Percentiles rank a stretch among this genome's conserved stretches.
phyloP scores from a whole-genome alignment of 768 basidiomycete genomes.

The Trametes punicea region DNA sequence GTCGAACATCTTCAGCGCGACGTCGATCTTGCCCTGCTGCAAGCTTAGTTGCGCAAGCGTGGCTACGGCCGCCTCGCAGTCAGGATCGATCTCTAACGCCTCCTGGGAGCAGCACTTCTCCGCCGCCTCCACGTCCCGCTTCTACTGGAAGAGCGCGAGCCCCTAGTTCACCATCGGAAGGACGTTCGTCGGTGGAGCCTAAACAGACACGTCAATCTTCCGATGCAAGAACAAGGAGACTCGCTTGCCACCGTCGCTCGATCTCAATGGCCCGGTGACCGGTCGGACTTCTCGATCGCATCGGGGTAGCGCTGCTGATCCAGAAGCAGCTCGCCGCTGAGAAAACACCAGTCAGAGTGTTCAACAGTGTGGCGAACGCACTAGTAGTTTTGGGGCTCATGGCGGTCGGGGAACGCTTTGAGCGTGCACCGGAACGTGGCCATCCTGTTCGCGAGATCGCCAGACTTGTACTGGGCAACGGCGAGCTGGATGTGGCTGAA shows the following conservation, averaged over 20 bases:
- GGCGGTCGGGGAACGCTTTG: slow-evolving; percentile 78
- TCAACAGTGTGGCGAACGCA: slow-evolving; percentile 35
- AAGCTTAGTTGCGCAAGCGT: slow-evolving; percentile 91
- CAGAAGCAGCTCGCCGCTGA: slow-evolving; percentile 88
- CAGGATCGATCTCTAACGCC: slow-evolving; percentile 83
- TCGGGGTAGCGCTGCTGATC: slow-evolving; percentile 89
- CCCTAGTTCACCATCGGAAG: slow-evolving; percentile 96
- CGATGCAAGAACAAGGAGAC: slow-evolving; percentile 22
- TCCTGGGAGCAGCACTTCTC: slow-evolving; percentile 85
- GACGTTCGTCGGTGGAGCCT: slow-evolving; percentile 66
- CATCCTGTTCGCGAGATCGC: slow-evolving; percentile 76
- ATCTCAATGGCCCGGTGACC: slow-evolving; percentile 85
- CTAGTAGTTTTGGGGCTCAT: slow-evolving; percentile 96
- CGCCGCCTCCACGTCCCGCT: slow-evolving; percentile 80
- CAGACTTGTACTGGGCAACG: slow-evolving; percentile 94
- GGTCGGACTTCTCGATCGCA: slow-evolving; percentile 90
- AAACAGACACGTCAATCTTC: neutral
- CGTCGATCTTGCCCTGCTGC: slow-evolving; percentile 86
- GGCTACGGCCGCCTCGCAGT: slow-evolving; percentile 95
- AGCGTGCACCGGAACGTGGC: slow-evolving; percentile 86
- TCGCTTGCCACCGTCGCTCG: slow-evolving; percentile 74
- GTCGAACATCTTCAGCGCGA: slow-evolving; percentile 84
- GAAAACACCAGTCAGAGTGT: neutral
- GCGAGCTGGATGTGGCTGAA: slow-evolving; percentile 98
- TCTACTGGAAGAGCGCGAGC: slow-evolving; percentile 94